Evolutionary conservation across 805 yeast species (phyloP).

Genomic region (Nakazawaea molendinolei): DNA sequence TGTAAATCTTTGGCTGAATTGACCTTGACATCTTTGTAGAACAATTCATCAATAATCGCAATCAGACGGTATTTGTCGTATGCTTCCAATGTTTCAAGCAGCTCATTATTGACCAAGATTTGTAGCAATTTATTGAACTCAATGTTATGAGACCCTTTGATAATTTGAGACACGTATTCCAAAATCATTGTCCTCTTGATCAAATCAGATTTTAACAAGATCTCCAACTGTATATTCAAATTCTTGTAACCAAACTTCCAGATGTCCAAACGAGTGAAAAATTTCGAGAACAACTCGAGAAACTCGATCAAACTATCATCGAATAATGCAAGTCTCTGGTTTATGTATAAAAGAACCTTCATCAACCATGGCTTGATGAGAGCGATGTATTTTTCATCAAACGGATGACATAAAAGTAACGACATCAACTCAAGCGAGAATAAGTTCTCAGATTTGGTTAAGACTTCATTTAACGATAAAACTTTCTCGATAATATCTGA

Average conservation of each 20-base stretch:
- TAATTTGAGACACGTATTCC: slow-evolving; percentile 34
- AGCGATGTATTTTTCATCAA: neutral
- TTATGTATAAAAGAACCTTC: slow-evolving; percentile 51
- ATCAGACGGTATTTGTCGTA: slow-evolving; percentile 36
- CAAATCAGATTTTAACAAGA: slow-evolving; percentile 45
- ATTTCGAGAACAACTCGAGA: slow-evolving; percentile 23
- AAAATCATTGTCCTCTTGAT: slow-evolving; percentile 28
- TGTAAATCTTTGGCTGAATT: slow-evolving; percentile 43
- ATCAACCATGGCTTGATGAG: slow-evolving; percentile 42
- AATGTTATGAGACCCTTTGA: slow-evolving; percentile 31
- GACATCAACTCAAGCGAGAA: slow-evolving; percentile 10
- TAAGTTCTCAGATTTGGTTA: slow-evolving; percentile 2
- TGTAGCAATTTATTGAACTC: slow-evolving; percentile 53
- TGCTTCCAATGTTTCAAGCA: slow-evolving; percentile 19
- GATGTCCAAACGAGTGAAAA: slow-evolving; percentile 24
- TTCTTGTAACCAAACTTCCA: slow-evolving; percentile 40
- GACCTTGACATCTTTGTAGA: slow-evolving; percentile 24
- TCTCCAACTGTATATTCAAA: slow-evolving; percentile 62
- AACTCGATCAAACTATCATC: slow-evolving; percentile 25
- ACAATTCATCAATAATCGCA: slow-evolving; percentile 42
- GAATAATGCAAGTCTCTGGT: slow-evolving; percentile 56
- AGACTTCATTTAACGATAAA: too few relatives aligned
- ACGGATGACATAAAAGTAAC: neutral
- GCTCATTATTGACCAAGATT: slow-evolving; percentile 49
- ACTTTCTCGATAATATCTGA: too few relatives aligned